These are phyloP conservation scores for Phylloboletellus chloephorus DNA, from an alignment of 1,284 basidiomycete species.

Conservation along the genomic window DNA sequence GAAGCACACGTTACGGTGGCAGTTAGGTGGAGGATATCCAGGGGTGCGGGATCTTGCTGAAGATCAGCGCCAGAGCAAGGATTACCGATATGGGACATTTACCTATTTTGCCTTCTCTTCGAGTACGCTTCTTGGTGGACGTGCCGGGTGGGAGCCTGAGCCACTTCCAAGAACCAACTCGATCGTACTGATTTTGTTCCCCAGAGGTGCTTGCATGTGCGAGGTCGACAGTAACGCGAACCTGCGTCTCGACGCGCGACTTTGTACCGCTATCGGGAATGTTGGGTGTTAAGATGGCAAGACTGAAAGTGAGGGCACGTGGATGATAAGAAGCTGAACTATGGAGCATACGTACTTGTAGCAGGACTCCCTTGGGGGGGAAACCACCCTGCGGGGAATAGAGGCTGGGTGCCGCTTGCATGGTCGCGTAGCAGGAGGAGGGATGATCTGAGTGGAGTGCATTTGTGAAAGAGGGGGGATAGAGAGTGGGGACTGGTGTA, in stretches of 20 bases:
- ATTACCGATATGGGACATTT: slow-evolving; percentile 19
- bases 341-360: slow-evolving; percentile 50
- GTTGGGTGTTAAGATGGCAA: slow-evolving; percentile 77
- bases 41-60: slow-evolving; percentile 57
- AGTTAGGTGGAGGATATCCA: slow-evolving; percentile 67
- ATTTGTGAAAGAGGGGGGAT: slow-evolving; percentile 31
- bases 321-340: slow-evolving; percentile 19
- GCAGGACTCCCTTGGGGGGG: slow-evolving; percentile 67
- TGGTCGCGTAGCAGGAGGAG: slow-evolving; percentile 49
- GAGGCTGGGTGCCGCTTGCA: slow-evolving; percentile 49
- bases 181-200: slow-evolving; percentile 60
- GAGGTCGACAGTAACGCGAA: slow-evolving; percentile 74
- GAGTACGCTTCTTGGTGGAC: slow-evolving; percentile 75
- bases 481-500: slow-evolving; percentile 20
- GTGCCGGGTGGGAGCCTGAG: slow-evolving; percentile 72
- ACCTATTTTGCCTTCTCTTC: slow-evolving; percentile 86
- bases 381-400: slow-evolving; percentile 52
- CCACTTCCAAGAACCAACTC: slow-evolving; percentile 81
- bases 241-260: slow-evolving; percentile 90
- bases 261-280: slow-evolving; percentile 85
- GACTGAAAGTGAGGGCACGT: slow-evolving; percentile 35
- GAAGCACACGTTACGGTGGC: slow-evolving; percentile 70
- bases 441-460: slow-evolving; percentile 32
- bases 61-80: slow-evolving; percentile 19
- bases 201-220: slow-evolving; percentile 58